These are phyloP conservation scores for Cordyceps militaris DNA, from an alignment of 2,329 filamentous ascomycete species.

Conservation along the genomic window DNA sequence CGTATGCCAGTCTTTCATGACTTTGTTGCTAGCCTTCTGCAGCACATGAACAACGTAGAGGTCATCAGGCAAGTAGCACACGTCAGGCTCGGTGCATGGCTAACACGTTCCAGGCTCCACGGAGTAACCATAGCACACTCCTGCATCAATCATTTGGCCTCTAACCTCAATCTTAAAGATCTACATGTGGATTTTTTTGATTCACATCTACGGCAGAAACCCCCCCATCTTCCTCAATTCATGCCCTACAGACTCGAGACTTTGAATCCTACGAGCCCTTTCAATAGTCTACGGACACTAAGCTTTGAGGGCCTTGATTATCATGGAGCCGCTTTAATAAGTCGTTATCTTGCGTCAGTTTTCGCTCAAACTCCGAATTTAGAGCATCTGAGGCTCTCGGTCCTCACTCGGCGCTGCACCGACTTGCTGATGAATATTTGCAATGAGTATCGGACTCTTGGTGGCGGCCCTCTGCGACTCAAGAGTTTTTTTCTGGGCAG, in stretches of 20 bases:
- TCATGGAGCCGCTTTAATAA: not conserved
- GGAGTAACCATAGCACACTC: not conserved
- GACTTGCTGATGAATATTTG: not conserved
- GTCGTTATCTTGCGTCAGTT: not conserved
- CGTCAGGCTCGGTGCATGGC: not conserved
- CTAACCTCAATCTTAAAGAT: not conserved
- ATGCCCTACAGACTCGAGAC: not conserved
- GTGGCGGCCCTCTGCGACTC: no score
- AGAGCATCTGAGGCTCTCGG: not conserved
- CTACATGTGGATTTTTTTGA: not conserved
- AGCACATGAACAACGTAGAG: not conserved
- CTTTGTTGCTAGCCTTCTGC: not conserved
- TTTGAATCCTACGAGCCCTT: not conserved
- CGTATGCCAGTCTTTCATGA: not conserved
- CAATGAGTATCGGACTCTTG: no score
- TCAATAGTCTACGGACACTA: not conserved
- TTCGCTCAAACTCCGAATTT: not conserved
- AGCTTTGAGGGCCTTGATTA: not conserved
- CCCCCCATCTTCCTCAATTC: not conserved
- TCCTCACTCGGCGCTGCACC: not conserved
- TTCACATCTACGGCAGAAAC: not conserved
- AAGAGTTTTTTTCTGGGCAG: not conserved
- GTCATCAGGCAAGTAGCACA: not conserved
- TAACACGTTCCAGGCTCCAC: not conserved
- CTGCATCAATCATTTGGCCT: not conserved